phyloP scores from a whole-genome alignment of 164 flowering plant genomes.

The Berberis thunbergii region DNA sequence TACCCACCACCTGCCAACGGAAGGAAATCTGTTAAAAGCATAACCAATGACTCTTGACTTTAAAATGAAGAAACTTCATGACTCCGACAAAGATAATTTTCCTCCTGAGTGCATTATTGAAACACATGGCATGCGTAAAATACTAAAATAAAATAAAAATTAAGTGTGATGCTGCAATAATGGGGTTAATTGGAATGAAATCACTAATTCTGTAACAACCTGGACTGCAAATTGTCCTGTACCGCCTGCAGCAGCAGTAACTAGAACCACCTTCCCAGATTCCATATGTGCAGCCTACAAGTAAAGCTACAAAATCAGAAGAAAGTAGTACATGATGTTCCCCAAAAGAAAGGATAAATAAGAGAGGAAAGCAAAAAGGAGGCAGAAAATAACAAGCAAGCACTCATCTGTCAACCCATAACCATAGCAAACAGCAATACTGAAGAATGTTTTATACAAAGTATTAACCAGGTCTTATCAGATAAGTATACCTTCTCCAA shows the following conservation, averaged over 20 bases:
- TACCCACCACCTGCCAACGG: too few species aligned
- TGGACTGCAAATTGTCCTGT: conserved; percentile 99
- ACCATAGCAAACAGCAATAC: not conserved
- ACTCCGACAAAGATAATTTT: too few species aligned
- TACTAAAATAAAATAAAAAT: too few species aligned
- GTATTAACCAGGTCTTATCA: not conserved
- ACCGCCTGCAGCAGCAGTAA: conserved; percentile 99
- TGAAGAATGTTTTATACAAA: not conserved
- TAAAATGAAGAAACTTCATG: too few species aligned
- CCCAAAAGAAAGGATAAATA: not conserved
- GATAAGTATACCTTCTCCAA: conserved; percentile 62
- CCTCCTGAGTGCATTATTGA: too few species aligned
- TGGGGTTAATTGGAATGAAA: too few species aligned
- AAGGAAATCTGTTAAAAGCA: too few species aligned
- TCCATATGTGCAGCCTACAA: conserved; percentile 79
- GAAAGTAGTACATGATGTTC: not conserved
- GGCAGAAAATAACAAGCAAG: not conserved
- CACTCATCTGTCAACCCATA: not conserved
- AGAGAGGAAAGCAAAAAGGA: not conserved
- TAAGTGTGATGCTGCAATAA: too few species aligned
- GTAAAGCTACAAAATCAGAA: conserved; percentile 8
- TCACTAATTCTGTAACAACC: conserved; percentile 28
- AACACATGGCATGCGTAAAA: too few species aligned
- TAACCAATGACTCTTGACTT: too few species aligned
- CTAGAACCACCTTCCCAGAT: conserved; percentile 80